Percentiles rank a stretch among this genome's conserved stretches.
These are phyloP conservation scores for Pseudozyma tsukubaensis DNA, from an alignment of 1,284 basidiomycete species.

Conservation along the genomic window DNA sequence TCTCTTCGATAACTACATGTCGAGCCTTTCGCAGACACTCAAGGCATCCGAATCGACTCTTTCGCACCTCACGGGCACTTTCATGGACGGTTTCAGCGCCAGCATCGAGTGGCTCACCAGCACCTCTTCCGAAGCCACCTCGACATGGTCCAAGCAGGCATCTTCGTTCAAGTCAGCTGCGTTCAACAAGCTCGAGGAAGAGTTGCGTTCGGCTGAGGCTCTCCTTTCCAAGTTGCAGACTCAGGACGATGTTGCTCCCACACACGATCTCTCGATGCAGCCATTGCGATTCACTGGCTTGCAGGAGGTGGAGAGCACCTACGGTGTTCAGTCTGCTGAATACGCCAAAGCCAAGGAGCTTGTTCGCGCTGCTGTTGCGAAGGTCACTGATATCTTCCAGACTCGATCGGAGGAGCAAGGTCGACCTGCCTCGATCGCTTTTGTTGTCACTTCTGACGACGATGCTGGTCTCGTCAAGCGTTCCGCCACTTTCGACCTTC, in stretches of 20 bases:
- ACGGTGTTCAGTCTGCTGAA: conserved; percentile 39
- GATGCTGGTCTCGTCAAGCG: conserved; percentile 22
- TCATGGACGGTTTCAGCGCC: conserved; percentile 33
- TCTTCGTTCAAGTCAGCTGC: conserved; percentile 34
- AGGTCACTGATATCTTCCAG: conserved; percentile 25
- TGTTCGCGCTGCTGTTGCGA: conserved; percentile 30
- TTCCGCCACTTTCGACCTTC: conserved; percentile 16
- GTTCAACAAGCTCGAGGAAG: conserved; percentile 36
- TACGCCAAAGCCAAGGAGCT: conserved; percentile 30
- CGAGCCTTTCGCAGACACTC: conserved; percentile 25
- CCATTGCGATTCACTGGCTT: conserved; percentile 50
- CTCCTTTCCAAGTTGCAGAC: conserved; percentile 26
- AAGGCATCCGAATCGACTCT: conserved; percentile 32
- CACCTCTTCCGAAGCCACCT: conserved; percentile 6
- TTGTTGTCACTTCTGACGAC: conserved; percentile 38
- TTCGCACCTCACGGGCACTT: conserved; percentile 34
- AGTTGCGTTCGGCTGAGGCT: conserved; percentile 37
- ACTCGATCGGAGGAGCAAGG: conserved; percentile 29
- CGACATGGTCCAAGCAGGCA: conserved; percentile 31
- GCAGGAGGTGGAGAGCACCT: conserved; percentile 35
- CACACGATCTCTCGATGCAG: conserved; percentile 36
- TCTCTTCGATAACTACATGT: conserved; percentile 43
- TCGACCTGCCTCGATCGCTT: conserved; percentile 34
- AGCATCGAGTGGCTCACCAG: conserved; percentile 42
- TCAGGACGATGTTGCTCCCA: background rate